Percentiles rank a stretch among this genome's conserved stretches.
These are phyloP conservation scores for Nyctanthes arbortristis DNA, from an alignment of 257 asterid species.

Conservation along the genomic window DNA sequence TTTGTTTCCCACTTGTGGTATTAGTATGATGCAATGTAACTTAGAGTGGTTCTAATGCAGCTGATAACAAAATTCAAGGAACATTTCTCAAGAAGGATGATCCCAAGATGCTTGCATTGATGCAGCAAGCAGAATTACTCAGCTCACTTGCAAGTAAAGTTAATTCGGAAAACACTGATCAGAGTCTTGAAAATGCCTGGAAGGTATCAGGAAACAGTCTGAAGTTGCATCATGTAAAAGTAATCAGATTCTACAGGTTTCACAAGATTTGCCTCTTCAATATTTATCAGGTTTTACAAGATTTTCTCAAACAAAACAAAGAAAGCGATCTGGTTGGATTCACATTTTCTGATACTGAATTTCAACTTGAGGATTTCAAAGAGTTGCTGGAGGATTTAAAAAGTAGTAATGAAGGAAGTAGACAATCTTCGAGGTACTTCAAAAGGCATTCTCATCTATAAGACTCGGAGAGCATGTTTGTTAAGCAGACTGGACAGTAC, in stretches of 20 bases:
- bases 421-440: slow-evolving; percentile 69
- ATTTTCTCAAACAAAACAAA: slow-evolving; percentile 71
- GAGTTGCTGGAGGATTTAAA: slow-evolving; percentile 68
- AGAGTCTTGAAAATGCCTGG: slow-evolving; percentile 92
- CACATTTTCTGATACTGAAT: slow-evolving; percentile 45
- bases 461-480: neutral
- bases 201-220: slow-evolving; percentile 54
- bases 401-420: slow-evolving; percentile 54
- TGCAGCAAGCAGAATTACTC: slow-evolving; percentile 96
- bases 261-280: slow-evolving; percentile 16
- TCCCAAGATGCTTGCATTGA: slow-evolving; percentile 80
- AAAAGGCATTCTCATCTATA: slow-evolving; percentile 4
- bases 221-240: too few species aligned
- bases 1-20: neutral
- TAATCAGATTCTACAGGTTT: too few species aligned
- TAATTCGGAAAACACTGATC: slow-evolving; percentile 73
- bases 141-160: slow-evolving; percentile 88
- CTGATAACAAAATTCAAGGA: slow-evolving; percentile 48
- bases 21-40: neutral
- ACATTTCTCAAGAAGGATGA: slow-evolving; percentile 88
- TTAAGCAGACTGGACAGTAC: neutral
- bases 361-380: slow-evolving; percentile 62
- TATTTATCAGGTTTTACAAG: slow-evolving; percentile 67
- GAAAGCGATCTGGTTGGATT: slow-evolving; percentile 48
- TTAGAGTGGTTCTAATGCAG: slow-evolving; percentile 35